Evolutionary conservation across 176 grass and related monocot species (phyloP).

Genomic region (Cocos nucifera): DNA sequence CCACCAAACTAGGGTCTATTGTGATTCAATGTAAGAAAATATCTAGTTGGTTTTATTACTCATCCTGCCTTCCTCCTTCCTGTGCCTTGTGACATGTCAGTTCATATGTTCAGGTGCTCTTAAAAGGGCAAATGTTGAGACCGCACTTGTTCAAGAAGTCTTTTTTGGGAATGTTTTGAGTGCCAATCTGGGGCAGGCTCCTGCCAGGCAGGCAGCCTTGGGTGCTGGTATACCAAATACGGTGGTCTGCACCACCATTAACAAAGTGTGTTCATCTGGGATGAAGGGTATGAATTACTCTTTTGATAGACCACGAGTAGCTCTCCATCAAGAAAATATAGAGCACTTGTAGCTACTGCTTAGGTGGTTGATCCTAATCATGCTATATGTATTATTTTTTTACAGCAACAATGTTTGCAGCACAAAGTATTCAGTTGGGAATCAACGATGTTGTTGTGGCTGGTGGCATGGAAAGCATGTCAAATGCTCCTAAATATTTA

Average conservation of each 20-base stretch:
- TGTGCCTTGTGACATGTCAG: not conserved
- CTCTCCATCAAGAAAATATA: too few species aligned
- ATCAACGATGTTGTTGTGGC: slow-evolving; percentile 75
- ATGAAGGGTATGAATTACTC: slow-evolving; percentile 53
- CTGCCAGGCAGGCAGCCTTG: slow-evolving; percentile 74
- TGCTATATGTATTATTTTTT: slow-evolving; percentile 6
- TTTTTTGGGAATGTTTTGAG: slow-evolving; percentile 92
- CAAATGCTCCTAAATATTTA: slow-evolving; percentile 80
- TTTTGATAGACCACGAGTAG: too few species aligned
- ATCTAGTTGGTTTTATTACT: not conserved
- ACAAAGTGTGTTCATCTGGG: slow-evolving; percentile 93
- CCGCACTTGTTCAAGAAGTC: slow-evolving; percentile 82
- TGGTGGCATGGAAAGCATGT: slow-evolving; percentile 99
- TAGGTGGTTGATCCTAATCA: not conserved
- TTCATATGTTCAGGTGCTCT: slow-evolving; percentile 44
- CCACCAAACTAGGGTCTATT: slow-evolving; percentile 76
- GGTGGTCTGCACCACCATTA: slow-evolving; percentile 77
- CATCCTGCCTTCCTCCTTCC: not conserved
- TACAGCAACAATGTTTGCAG: slow-evolving; percentile 73
- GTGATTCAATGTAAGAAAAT: slow-evolving; percentile 58
- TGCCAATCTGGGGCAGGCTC: slow-evolving; percentile 91
- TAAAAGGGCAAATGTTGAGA: slow-evolving; percentile 47
- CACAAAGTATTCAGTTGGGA: slow-evolving; percentile 83
- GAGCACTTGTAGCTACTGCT: too few species aligned
- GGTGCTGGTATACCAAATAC: slow-evolving; percentile 75